These are phyloP conservation scores for Berkeleyomyces rouxiae DNA, from an alignment of 2,329 filamentous ascomycete species.

Conservation along the genomic window DNA sequence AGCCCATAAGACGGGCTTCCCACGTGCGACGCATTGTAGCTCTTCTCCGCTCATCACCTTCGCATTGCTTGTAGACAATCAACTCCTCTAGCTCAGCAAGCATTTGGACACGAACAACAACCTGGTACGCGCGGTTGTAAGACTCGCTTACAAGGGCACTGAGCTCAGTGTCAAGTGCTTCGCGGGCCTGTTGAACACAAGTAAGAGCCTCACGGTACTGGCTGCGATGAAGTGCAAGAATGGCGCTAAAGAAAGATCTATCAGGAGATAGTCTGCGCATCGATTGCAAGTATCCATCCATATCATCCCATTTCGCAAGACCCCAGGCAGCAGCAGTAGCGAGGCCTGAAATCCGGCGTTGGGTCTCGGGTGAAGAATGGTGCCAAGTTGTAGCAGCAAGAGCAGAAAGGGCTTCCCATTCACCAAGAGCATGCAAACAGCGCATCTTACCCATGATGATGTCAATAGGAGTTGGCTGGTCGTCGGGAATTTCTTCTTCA, in stretches of 20 bases:
- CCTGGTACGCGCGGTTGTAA: constrained; percentile 91
- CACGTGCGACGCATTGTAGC: constrained; percentile 84
- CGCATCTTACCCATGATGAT: constrained; percentile 99
- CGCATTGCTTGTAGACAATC: constrained; percentile 91
- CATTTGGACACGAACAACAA: constrained; percentile 98
- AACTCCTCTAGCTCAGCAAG: constrained; percentile 95
- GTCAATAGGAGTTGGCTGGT: constrained; percentile 55
- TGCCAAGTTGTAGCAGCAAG: constrained; percentile 89
- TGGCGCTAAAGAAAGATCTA: constrained; percentile 92
- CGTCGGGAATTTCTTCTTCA: constrained; percentile 19
- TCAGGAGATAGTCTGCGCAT: constrained; percentile 92
- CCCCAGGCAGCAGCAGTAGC: constrained; percentile 96
- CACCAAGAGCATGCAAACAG: constrained; percentile 87
- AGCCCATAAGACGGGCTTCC: constrained; percentile 88
- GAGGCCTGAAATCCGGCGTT: constrained; percentile 78
- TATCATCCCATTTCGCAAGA: constrained; percentile 88
- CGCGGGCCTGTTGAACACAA: constrained; percentile 80
- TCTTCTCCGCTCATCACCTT: constrained; percentile 65
- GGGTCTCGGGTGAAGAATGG: constrained; percentile 72
- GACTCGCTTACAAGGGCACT: constrained; percentile 95
- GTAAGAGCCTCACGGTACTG: constrained; percentile 82
- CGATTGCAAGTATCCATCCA: constrained; percentile 91
- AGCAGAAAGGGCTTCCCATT: constrained; percentile 86
- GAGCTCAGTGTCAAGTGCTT: constrained; percentile 87
- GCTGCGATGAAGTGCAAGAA: constrained; percentile 84